These are phyloP conservation scores for Hymenoscyphus albidus DNA, from an alignment of 2,329 filamentous ascomycete genomes.

Conservation along the genomic window DNA sequence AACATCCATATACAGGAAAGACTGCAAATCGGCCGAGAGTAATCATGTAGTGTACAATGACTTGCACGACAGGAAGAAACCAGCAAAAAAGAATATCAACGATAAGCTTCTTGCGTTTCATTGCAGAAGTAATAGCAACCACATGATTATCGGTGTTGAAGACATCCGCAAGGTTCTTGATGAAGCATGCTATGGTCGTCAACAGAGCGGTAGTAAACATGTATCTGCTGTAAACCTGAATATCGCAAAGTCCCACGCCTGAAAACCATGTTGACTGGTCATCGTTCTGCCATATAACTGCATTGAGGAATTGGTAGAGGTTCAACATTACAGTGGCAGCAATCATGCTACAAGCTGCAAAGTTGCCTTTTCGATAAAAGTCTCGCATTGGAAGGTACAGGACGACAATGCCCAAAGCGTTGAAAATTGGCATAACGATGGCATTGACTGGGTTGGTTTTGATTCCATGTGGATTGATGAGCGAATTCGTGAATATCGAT, in stretches of 20 bases:
- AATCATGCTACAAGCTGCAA: slow-evolving; percentile 54
- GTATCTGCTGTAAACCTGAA: slow-evolving; percentile 56
- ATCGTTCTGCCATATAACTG: slow-evolving; percentile 61
- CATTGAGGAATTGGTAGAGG: slow-evolving; percentile 56
- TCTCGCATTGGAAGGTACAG: slow-evolving; percentile 55
- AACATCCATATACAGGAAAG: slow-evolving; percentile 56
- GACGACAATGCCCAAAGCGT: slow-evolving; percentile 47
- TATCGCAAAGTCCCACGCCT: slow-evolving; percentile 59
- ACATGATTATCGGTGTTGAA: slow-evolving; percentile 55
- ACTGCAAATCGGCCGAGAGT: slow-evolving; percentile 57
- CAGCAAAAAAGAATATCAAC: slow-evolving; percentile 55
- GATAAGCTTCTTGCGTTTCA: slow-evolving; percentile 43
- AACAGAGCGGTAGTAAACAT: slow-evolving; percentile 50
- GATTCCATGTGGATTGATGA: neutral
- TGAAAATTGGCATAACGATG: slow-evolving; percentile 45
- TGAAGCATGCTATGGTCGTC: slow-evolving; percentile 53
- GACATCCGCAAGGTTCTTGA: slow-evolving; percentile 55
- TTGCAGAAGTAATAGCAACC: slow-evolving; percentile 46
- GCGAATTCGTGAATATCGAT: neutral
- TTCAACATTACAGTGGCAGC: slow-evolving; percentile 54
- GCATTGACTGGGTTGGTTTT: slow-evolving; percentile 28
- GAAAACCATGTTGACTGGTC: slow-evolving; percentile 51
- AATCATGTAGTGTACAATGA: slow-evolving; percentile 55
- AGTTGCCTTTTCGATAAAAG: slow-evolving; percentile 58
- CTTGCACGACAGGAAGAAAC: slow-evolving; percentile 50